Conservation (phyloP, 2,329 filamentous ascomycete genomes). For the Ceratocystis eucalypticola region DNA sequence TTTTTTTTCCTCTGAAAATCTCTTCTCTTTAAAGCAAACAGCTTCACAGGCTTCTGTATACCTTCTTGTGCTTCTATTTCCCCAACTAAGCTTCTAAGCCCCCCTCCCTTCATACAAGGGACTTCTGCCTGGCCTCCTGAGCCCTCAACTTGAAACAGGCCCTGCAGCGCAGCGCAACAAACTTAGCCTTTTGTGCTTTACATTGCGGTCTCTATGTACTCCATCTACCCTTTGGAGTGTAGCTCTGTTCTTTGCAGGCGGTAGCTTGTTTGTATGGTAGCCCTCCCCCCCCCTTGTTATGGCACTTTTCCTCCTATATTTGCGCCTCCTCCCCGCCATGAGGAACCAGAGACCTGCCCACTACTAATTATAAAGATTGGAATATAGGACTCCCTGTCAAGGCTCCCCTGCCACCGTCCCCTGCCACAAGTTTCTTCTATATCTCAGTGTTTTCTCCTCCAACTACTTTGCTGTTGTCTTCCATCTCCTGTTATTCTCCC, state of each 20-base stretch:
- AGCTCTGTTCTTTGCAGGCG: background rate
- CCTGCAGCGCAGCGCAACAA: background rate
- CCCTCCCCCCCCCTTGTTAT: background rate
- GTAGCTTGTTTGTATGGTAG: background rate
- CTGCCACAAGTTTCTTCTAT: constrained; percentile 8
- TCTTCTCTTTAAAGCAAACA: background rate
- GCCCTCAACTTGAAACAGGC: background rate
- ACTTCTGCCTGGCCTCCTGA: background rate
- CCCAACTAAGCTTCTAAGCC: background rate
- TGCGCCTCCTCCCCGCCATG: background rate
- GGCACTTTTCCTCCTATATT: background rate
- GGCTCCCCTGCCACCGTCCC: background rate
- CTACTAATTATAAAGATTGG: background rate
- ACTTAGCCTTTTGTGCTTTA: background rate
- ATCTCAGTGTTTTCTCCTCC: constrained; percentile 1
- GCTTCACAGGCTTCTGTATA: background rate
- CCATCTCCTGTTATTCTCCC: background rate
- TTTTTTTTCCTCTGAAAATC: background rate
- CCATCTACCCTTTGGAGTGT: background rate
- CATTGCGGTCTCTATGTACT: background rate
- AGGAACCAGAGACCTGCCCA: background rate
- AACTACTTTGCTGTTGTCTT: background rate
- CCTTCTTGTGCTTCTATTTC: background rate
- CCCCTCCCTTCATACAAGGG: background rate
- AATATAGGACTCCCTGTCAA: background rate